phyloP scores from a whole-genome alignment of 139 green algal genomes.

The Chlamydomonas applanata region DNA sequence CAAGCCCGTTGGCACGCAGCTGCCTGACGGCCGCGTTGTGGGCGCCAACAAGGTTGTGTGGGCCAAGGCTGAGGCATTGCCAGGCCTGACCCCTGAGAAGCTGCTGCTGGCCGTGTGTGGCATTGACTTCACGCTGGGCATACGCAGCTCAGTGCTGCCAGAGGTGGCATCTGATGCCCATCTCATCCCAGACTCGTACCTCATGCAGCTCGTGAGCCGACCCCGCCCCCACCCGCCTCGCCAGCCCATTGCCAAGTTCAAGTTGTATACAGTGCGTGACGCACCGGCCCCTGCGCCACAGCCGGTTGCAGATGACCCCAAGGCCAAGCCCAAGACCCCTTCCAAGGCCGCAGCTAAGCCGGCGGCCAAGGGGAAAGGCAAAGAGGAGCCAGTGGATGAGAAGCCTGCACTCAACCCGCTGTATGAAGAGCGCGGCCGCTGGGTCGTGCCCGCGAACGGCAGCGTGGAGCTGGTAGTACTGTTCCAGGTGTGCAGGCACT shows the following conservation, averaged over 20 bases:
- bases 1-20: neutral
- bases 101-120: slow-evolving; percentile 35
- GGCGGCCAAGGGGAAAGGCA: slow-evolving; percentile 7
- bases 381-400: slow-evolving; percentile 13
- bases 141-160: slow-evolving; percentile 40
- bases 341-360: slow-evolving; percentile 10
- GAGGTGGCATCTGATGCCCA: slow-evolving; percentile 31
- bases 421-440: slow-evolving; percentile 34
- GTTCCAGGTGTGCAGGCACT: slow-evolving; percentile 48
- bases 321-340: slow-evolving; percentile 2
- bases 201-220: slow-evolving; percentile 39
- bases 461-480: slow-evolving; percentile 52
- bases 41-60: slow-evolving; percentile 3
- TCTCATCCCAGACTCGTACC: slow-evolving; percentile 57
- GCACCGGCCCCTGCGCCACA: neutral
- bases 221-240: slow-evolving; percentile 31
- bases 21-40: slow-evolving; percentile 6
- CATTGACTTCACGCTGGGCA: slow-evolving; percentile 46
- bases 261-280: slow-evolving; percentile 38
- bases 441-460: slow-evolving; percentile 55
- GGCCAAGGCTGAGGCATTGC: neutral
- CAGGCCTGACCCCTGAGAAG: slow-evolving; percentile 2
- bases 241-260: slow-evolving; percentile 48
- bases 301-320: neutral
- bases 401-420: slow-evolving; percentile 11